These are phyloP conservation scores for Mortierella hygrophila DNA, from an alignment of 192 early-diverging fungal genomes.

Conservation along the genomic window DNA sequence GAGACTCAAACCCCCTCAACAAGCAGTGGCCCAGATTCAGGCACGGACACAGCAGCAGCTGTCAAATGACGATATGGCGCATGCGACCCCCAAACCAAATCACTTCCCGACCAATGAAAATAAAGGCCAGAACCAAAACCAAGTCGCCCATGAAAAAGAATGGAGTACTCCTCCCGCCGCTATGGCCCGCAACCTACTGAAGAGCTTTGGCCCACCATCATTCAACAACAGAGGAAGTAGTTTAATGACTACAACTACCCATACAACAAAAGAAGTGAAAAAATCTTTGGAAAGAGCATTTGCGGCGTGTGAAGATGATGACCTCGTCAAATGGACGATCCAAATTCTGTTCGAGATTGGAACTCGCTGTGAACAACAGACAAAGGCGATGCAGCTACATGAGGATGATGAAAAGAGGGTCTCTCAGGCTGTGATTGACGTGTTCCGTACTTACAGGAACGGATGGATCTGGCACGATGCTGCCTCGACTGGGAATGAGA, in stretches of 20 bases:
- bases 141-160: background rate
- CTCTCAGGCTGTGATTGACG: background rate
- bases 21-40: background rate
- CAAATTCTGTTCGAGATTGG: background rate
- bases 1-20: background rate
- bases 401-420: background rate
- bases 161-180: background rate
- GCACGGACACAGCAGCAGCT: background rate
- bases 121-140: background rate
- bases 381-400: background rate
- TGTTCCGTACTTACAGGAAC: background rate
- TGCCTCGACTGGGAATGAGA: background rate
- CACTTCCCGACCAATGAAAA: background rate
- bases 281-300: background rate
- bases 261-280: background rate
- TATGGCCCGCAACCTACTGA: background rate
- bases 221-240: background rate
- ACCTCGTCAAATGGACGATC: background rate
- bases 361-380: background rate
- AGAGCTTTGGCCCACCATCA: background rate
- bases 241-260: background rate
- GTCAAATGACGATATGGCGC: background rate
- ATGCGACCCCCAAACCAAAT: no score
- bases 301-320: background rate
- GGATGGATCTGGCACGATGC: background rate